Evolutionary conservation across 441 rosid species (phyloP).

Genomic region (Populus hybrid): DNA sequence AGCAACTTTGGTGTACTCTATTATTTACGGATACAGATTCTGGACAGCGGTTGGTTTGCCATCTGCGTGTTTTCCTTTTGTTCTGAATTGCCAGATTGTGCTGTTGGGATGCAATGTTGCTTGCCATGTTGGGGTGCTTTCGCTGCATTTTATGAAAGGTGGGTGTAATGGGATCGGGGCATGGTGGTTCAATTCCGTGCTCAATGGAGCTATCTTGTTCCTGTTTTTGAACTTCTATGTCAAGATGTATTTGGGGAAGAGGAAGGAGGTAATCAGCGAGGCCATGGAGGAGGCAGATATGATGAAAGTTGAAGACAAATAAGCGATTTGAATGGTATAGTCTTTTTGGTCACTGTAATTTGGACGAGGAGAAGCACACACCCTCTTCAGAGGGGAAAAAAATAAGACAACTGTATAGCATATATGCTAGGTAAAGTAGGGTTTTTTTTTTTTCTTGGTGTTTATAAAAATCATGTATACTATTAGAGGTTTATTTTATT

Average conservation of each 20-base stretch:
- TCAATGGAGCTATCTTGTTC: slow-evolving; percentile 57
- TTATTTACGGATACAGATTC: slow-evolving; percentile 76
- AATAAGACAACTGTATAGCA: not conserved
- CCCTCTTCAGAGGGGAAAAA: not conserved
- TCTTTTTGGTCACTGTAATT: not conserved
- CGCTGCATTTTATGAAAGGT: slow-evolving; percentile 69
- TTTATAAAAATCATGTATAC: not conserved
- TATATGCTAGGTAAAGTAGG: not conserved
- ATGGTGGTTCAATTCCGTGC: slow-evolving; percentile 67
- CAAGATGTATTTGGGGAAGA: slow-evolving; percentile 33
- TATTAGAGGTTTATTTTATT: too few relatives aligned
- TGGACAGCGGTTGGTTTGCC: slow-evolving; percentile 85
- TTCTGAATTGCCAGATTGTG: slow-evolving; percentile 61
- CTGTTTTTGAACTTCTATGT: slow-evolving; percentile 63
- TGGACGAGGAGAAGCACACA: too few relatives aligned
- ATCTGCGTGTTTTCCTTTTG: slow-evolving; percentile 60
- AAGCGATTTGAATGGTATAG: not conserved
- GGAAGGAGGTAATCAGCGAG: not conserved
- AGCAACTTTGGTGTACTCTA: slow-evolving; percentile 59
- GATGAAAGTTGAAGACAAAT: not conserved
- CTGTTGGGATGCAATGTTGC: slow-evolving; percentile 61
- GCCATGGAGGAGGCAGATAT: not conserved
- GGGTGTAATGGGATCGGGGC: slow-evolving; percentile 95
- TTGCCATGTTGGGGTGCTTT: slow-evolving; percentile 69
- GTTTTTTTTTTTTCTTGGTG: too few relatives aligned